Conservation (phyloP, 148 eudicot genomes). For the Spergularia marina region DNA sequence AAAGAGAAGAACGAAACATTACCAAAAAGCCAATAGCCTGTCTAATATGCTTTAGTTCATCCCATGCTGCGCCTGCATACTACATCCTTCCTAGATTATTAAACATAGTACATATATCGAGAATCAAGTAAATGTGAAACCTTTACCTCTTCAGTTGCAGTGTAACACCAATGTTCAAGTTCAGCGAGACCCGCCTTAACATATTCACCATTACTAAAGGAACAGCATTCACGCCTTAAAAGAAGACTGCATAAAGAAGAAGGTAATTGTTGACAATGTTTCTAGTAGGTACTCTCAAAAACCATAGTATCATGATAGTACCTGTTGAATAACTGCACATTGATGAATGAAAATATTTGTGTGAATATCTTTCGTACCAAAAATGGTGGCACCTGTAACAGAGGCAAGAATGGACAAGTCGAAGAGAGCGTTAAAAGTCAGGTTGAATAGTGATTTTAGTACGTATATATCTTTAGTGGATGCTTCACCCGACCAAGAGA, state of each 20-base stretch:
- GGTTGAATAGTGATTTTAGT: not conserved
- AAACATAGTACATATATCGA: not conserved
- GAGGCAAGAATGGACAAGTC: slow-evolving; percentile 6
- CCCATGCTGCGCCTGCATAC: slow-evolving; percentile 98
- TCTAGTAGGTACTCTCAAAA: not conserved
- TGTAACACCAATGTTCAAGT: slow-evolving; percentile 79
- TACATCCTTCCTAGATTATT: slow-evolving; percentile 34
- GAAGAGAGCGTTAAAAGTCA: not conserved
- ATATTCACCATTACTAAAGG: slow-evolving; percentile 95
- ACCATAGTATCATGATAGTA: slow-evolving; percentile 16
- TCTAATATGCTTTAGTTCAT: slow-evolving; percentile 93
- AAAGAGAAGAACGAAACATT: slow-evolving; percentile 18
- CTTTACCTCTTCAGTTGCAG: slow-evolving; percentile 82
- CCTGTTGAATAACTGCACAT: slow-evolving; percentile 98
- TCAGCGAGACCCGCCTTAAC: slow-evolving; percentile 97
- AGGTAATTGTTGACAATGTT: not conserved
- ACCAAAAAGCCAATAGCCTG: slow-evolving; percentile 97
- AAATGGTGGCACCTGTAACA: slow-evolving; percentile 80
- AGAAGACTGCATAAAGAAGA: slow-evolving; percentile 64
- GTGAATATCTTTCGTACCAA: slow-evolving; percentile 91
- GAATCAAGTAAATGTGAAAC: not conserved
- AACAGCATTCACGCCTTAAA: slow-evolving; percentile 95
- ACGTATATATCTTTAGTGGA: not conserved
- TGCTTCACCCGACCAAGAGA: not conserved
- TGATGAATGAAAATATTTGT: slow-evolving; percentile 98